phyloP scores from a whole-genome alignment of 495 filamentous ascomycete genomes.

The Pseudevernia furfuracea region DNA sequence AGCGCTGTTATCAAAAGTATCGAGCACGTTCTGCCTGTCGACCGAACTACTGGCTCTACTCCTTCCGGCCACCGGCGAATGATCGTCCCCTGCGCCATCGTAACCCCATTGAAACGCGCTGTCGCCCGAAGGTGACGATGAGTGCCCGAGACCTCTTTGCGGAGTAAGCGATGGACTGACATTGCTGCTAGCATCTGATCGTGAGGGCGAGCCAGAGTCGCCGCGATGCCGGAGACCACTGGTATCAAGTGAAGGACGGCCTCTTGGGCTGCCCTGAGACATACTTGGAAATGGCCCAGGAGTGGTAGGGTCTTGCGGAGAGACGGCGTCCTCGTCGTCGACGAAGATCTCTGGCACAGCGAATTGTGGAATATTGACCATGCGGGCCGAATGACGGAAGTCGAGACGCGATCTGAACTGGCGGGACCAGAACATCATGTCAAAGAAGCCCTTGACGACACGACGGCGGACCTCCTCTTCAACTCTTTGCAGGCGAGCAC shows the following conservation, averaged over 20 bases:
- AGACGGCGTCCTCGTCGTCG: conserved; percentile 54
- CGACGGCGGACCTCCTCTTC: conserved; percentile 88
- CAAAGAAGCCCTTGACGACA: conserved; percentile 88
- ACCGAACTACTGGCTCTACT: conserved; percentile 59
- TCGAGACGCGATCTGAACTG: conserved; percentile 67
- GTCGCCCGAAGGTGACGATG: conserved; percentile 19
- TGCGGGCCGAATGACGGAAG: conserved; percentile 58
- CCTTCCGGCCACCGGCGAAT: conserved; percentile 28
- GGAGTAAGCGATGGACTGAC: conserved; percentile 28
- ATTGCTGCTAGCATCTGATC: conserved; percentile 36
- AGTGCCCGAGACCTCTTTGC: conserved; percentile 17
- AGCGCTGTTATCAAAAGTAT: conserved; percentile 73
- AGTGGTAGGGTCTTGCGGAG: conserved; percentile 21
- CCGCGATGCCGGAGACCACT: conserved; percentile 23
- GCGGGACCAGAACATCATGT: conserved; percentile 85
- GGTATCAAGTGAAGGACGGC: conserved; percentile 29
- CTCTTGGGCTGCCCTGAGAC: conserved; percentile 14
- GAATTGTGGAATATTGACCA: conserved; percentile 71
- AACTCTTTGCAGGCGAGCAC: conserved; percentile 85
- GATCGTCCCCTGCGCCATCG: conserved; percentile 15
- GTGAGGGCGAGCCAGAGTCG: conserved; percentile 26
- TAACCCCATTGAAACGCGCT: conserved; percentile 19
- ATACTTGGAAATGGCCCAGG: conserved; percentile 13
- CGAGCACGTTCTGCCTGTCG: conserved; percentile 68
- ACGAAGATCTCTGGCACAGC: conserved; percentile 86